Evolutionary conservation across 1,139 yeast species (phyloP), one percentile per base, ranked within the genome.

Genomic region (Zhuliangozyma blackwelliae): DNA sequence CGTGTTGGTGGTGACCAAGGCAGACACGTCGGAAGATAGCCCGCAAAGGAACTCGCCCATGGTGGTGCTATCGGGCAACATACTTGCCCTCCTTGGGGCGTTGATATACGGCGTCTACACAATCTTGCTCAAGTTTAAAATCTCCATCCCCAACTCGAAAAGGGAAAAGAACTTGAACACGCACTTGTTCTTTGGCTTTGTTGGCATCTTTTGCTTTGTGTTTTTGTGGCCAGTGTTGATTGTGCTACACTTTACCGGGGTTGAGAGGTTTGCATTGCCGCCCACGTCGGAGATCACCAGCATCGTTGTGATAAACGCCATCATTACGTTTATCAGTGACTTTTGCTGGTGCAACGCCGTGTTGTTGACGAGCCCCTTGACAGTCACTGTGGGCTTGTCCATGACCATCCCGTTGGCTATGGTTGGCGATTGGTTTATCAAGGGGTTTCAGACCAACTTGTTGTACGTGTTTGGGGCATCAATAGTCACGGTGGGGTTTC

Each of bases 331-430:
- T 49, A 63, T 89, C 12, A 84, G 95, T 32, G 98, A 92, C 55
- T 88, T 83, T 49, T 81, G 95, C 53, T 92, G 98, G 98, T 96
- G 96, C 31, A 77, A 88, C 48, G 96, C 97, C 1, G 94, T 90
- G 73, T 70, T 92, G 27, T 66, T 92, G 55, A 92, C 98, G 1
- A 82, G 94, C 34, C 98, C 98, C 0, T 68, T 92, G 44, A 90
- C 96, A 0, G 97, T 90, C 2, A 92, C 98, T 0, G 95, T 92
- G 7, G 98, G 98, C 0, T 68, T 92, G 31, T 83, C 96, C 22
- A 78, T 92, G 48, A 89, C 97, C 0, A 92, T 92, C 23, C 98
- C 98, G 0, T 72, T 92, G 41, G 96, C 97, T 1, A 85, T 92
- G 87, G 60, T 88, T 16, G 96, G 97, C 22, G 98, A 92, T 54